Evolutionary conservation across 495 filamentous ascomycete species (phyloP).

Genomic region (Astrothelium subdiscretum): DNA sequence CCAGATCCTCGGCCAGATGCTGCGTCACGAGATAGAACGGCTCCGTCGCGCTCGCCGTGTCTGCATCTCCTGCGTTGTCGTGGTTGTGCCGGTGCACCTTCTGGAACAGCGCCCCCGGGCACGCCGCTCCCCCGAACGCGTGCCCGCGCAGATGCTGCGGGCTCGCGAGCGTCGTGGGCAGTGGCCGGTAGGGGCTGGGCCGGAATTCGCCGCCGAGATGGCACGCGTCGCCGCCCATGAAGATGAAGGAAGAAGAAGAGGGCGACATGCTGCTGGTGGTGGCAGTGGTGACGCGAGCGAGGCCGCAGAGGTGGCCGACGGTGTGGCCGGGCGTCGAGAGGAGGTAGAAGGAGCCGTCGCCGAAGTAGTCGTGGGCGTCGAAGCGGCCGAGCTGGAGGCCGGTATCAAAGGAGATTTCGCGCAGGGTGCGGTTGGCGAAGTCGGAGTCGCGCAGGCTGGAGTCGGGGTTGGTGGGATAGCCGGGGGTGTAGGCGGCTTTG

Average conservation of each 20-base stretch:
- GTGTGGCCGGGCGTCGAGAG: conserved; percentile 46
- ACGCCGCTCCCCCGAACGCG: conserved; percentile 9
- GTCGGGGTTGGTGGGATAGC: conserved; percentile 37
- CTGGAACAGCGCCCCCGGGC: conserved; percentile 34
- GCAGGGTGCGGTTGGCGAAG: conserved; percentile 18
- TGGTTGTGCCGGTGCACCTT: conserved; percentile 18
- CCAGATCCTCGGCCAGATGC: conserved; percentile 12
- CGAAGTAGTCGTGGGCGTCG: conserved; percentile 34
- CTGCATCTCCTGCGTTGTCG: no score
- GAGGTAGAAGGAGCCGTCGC: conserved; percentile 48
- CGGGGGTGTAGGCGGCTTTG: conserved; percentile 35
- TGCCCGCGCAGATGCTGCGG: conserved; percentile 5
- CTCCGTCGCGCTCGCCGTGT: conserved; percentile 3
- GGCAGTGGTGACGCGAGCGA: conserved; percentile 41
- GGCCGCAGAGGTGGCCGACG: conserved; percentile 44
- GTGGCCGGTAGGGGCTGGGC: conserved; percentile 36
- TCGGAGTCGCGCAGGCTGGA: conserved; percentile 16
- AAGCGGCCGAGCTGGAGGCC: conserved; percentile 23
- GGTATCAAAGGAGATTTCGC: conserved; percentile 23
- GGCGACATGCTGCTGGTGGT: no score
- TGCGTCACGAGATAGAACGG: conserved; percentile 30
- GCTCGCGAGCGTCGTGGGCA: conserved; percentile 35
- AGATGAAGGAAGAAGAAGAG: conserved; percentile 32
- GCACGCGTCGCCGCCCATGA: conserved; percentile 46
- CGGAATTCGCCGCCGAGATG: conserved; percentile 45